phyloP scores from a whole-genome alignment of 768 basidiomycete genomes.

The Sporobolomyces phaffii region DNA sequence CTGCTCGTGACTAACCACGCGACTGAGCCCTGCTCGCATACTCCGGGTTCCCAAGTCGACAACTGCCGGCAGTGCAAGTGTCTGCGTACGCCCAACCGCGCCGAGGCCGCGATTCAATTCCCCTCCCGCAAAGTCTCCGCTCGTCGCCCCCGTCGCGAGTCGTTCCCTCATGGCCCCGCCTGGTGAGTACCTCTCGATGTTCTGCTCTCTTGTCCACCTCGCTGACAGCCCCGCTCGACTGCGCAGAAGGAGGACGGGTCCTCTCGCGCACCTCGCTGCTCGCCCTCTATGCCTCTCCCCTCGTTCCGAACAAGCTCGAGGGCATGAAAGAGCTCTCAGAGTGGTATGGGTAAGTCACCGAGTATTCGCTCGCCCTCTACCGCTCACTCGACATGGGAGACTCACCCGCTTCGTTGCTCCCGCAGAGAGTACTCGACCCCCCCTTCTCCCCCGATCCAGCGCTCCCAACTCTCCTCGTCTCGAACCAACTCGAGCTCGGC shows the following conservation, averaged over 20 bases:
- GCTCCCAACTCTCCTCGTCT: conserved; percentile 6
- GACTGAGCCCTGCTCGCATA: too few relatives aligned
- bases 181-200: too few relatives aligned
- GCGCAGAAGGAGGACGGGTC: background rate
- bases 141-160: too few relatives aligned
- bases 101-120: too few relatives aligned
- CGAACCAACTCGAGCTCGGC: background rate
- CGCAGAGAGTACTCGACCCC: conserved; percentile 27
- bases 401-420: background rate
- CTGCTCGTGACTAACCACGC: too few relatives aligned
- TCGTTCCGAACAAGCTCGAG: conserved; percentile 26
- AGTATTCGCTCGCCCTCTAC: too few relatives aligned
- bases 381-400: background rate
- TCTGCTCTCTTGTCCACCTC: too few relatives aligned
- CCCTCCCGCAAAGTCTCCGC: too few relatives aligned
- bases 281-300: conserved; percentile 22
- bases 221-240: too few relatives aligned
- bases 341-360: conserved; percentile 32
- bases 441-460: conserved; percentile 7
- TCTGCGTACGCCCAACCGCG: too few relatives aligned
- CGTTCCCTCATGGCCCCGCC: background rate
- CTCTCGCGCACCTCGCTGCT: conserved; percentile 20
- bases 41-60: too few relatives aligned
- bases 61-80: too few relatives aligned
- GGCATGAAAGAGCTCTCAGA: conserved; percentile 36